A percentile compares a stretch with the other conserved stretches of the same genome.
Evolutionary conservation across 768 basidiomycete species (phyloP).

Genomic region (Coprinopsis cinerea): DNA sequence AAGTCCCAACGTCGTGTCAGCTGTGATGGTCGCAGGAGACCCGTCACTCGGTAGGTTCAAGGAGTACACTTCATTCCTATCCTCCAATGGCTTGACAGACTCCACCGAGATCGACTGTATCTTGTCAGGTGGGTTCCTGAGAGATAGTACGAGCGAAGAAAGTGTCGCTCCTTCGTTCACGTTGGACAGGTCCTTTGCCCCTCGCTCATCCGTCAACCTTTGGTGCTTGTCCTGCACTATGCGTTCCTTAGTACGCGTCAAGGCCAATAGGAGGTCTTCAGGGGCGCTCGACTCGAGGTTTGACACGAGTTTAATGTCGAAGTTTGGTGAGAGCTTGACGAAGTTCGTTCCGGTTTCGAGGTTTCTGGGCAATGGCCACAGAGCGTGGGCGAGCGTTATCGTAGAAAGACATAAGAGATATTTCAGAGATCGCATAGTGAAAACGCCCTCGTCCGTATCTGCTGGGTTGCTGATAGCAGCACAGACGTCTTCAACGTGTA

Average conservation of each 20-base stretch:
- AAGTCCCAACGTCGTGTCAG: conserved; percentile 62
- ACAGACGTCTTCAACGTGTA: too few relatives aligned
- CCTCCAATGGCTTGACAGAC: conserved; percentile 40
- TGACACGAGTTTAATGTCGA: conserved; percentile 41
- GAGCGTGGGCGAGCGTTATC: conserved; percentile 16
- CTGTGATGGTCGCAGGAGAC: conserved; percentile 44
- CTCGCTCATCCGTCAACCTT: conserved; percentile 55
- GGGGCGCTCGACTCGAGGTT: conserved; percentile 33
- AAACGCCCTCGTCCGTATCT: too few relatives aligned
- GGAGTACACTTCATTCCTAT: conserved; percentile 54
- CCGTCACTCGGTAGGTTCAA: conserved; percentile 52
- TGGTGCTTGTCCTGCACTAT: conserved; percentile 51
- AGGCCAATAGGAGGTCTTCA: conserved; percentile 53
- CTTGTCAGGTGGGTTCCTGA: conserved; percentile 13
- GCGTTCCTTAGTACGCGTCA: conserved; percentile 37
- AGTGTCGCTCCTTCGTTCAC: conserved; percentile 33
- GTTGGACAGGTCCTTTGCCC: conserved; percentile 36
- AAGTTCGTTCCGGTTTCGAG: conserved; percentile 37
- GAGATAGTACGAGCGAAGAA: conserved; percentile 40
- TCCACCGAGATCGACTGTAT: conserved; percentile 47
- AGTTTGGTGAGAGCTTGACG: conserved; percentile 41
- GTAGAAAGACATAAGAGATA: background rate
- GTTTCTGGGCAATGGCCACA: conserved; percentile 46
- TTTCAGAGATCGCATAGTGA: background rate
- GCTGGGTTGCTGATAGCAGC: too few relatives aligned